phyloP scores from a whole-genome alignment of 768 basidiomycete species.

The Pisolithus orientalis region DNA sequence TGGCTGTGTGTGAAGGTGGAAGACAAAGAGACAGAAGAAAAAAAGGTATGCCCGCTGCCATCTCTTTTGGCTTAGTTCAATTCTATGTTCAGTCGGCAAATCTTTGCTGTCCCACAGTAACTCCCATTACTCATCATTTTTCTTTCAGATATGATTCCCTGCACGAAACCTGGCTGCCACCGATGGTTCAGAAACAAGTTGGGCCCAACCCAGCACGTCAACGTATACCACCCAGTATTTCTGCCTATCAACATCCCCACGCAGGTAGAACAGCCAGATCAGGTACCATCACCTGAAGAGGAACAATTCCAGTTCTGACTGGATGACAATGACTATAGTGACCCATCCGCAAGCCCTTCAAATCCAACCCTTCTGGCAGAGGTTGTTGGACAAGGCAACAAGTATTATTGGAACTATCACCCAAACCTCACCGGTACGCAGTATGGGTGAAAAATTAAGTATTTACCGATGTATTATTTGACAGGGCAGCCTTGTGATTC shows the following conservation, averaged over 20 bases:
- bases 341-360: not conserved
- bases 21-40: not conserved
- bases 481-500: conserved; percentile 1
- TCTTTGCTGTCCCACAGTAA: too few relatives aligned
- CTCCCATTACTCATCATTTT: too few relatives aligned
- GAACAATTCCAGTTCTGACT: not conserved
- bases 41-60: not conserved
- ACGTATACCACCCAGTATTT: not conserved
- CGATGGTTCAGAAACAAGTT: not conserved
- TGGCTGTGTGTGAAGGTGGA: not conserved
- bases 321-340: not conserved
- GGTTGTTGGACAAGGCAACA: not conserved
- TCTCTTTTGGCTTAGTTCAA: too few relatives aligned
- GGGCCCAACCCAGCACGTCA: not conserved
- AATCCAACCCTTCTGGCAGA: not conserved
- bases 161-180: not conserved
- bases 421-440: not conserved
- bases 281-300: not conserved
- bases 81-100: too few relatives aligned
- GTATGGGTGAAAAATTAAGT: not conserved
- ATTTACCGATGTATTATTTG: not conserved
- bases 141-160: not conserved
- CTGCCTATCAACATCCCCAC: not conserved
- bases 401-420: conserved; percentile 7
- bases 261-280: not conserved